Conservation (phyloP, 2,329 filamentous ascomycete species). For the Cercospora zeae-maydis region DNA sequence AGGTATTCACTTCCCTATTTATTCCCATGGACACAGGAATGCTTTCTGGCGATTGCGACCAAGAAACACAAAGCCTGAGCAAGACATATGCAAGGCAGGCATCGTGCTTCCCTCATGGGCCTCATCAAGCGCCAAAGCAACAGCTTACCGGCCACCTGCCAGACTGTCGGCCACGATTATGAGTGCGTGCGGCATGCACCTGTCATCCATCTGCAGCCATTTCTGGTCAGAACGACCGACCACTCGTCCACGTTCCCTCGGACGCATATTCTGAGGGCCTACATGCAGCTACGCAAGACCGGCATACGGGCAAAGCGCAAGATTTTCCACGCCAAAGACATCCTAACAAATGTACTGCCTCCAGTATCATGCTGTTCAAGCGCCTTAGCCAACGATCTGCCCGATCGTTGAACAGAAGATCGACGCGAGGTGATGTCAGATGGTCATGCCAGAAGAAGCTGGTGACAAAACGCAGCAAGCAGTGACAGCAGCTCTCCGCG, state of each 20-base stretch:
- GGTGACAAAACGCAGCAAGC: neutral
- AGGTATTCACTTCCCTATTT: neutral
- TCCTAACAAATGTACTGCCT: neutral
- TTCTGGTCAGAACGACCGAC: neutral
- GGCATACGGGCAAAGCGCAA: neutral
- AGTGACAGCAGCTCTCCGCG: neutral
- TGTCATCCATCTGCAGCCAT: neutral
- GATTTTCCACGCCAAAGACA: neutral
- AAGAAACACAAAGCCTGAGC: neutral
- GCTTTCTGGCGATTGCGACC: neutral
- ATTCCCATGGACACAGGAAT: neutral
- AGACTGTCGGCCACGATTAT: neutral
- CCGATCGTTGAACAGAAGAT: neutral
- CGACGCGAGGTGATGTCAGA: slow-evolving; percentile 1
- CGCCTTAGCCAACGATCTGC: neutral
- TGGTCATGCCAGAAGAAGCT: neutral
- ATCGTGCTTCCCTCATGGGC: neutral
- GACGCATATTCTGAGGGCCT: neutral
- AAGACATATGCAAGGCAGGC: neutral
- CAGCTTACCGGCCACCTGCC: neutral
- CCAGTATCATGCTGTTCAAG: neutral
- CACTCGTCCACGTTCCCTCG: neutral
- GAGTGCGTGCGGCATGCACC: neutral
- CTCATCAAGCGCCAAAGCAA: neutral
- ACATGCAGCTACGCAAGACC: neutral